Base-by-base conservation (phyloP, 2,329 filamentous ascomycete genomes). In the Myriosclerotinia duriaeana region DNA sequence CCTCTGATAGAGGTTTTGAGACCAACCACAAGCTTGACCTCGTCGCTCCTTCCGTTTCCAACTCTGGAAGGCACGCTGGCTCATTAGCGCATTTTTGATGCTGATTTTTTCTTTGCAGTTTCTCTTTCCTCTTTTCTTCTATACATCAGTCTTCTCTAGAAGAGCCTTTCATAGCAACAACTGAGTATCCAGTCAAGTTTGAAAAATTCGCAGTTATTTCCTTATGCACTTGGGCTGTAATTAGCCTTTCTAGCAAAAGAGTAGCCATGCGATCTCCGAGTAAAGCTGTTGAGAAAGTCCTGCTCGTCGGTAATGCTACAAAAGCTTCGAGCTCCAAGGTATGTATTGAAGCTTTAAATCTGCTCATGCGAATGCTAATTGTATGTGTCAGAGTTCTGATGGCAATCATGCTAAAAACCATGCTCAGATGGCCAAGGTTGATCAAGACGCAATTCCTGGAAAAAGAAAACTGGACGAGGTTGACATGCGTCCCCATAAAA, bases 401-500 rank as follows among this genome's bases (percentile, higher is more conserved):
- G 17, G 3, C 17, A 40, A 40, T 40, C 38, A 26, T 26, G 26
- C 26, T 26, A 3, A 26, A 26, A 26, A 26, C 6, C 30, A 11
- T 8, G 38, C 12, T 40, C 44, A 46, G 5, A 15, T 20, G 17
- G 17, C 17, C 17, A 17, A 46, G 15, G 17, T 15, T 15, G 5
- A 52, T 7, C 22, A 52, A 30, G 48, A 52, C 2, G 2, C 15
- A 11, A 26, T 15, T 30, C 7, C 58, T 61, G 12, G 3, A 34
- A 61, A 61, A 26, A 36, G 58, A 15, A 61, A 61, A 11, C 6
- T 9, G 11, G n/a, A 22, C 5, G 26, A 50, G 30, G 17, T 61
- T 14, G 58, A 38, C 26, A 61, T 50, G 30, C 58, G 26, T 50
- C 44, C 30, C 12, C 44, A 44, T 20, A 52, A 38, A 34, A 61